A percentile compares a stretch with the other conserved stretches of the same genome.
Evolutionary conservation across 2,329 filamentous ascomycete species (phyloP).

Genomic region (Sarocladium oryzae): DNA sequence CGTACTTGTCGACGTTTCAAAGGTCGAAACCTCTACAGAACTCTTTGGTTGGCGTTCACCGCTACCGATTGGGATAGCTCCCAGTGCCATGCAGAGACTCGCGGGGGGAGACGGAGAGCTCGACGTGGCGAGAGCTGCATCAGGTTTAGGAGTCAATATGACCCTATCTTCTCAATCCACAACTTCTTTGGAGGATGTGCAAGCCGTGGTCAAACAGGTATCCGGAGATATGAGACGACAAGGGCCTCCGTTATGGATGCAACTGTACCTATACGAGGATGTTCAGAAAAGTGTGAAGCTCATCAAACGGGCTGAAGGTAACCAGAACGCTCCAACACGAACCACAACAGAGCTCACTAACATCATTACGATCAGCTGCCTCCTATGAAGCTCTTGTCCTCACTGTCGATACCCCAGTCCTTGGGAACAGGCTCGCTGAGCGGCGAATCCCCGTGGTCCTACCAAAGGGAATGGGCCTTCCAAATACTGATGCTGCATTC

Average conservation of each 20-base stretch:
- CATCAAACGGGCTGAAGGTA: conserved; percentile 19
- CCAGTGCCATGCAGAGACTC: conserved; percentile 9
- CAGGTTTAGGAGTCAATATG: not conserved
- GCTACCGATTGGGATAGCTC: conserved; percentile 7
- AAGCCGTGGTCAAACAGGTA: not conserved
- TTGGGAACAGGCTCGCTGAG: conserved; percentile 24
- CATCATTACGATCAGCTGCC: too few relatives aligned
- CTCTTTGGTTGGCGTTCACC: conserved; percentile 1
- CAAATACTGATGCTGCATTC: conserved; percentile 14
- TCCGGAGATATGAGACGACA: not conserved
- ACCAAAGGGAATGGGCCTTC: conserved; percentile 16
- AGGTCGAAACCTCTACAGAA: not conserved
- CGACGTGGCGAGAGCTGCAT: conserved; percentile 4
- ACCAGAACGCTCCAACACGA: not conserved
- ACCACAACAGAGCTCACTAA: too few relatives aligned
- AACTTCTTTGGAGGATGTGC: conserved; percentile 5
- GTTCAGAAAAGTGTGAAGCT: conserved; percentile 16
- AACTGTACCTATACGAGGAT: conserved; percentile 12
- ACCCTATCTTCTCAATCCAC: conserved; percentile 8
- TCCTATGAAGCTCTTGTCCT: conserved; percentile 23
- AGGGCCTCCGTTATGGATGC: conserved; percentile 7
- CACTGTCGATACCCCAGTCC: conserved; percentile 22
- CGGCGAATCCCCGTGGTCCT: conserved; percentile 18
- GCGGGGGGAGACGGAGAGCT: conserved; percentile 5
- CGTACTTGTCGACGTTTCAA: conserved; percentile 3